Conservation (phyloP, 257 asterid species). For the Phtheirospermum japonicum region DNA sequence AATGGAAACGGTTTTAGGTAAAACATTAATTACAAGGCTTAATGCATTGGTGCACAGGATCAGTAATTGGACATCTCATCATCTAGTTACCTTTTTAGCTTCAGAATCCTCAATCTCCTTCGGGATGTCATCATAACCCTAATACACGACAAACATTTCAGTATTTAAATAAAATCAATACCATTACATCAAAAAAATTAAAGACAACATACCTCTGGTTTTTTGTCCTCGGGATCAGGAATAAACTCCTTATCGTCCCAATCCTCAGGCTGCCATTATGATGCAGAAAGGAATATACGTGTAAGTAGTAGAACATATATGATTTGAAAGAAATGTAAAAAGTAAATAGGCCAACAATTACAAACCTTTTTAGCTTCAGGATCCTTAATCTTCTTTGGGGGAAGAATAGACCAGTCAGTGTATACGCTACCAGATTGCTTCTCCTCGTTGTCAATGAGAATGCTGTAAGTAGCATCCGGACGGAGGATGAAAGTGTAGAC, state of each 20-base stretch:
- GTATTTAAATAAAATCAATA: background rate
- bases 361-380: slow-evolving; percentile 89
- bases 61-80: background rate
- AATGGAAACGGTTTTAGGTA: background rate
- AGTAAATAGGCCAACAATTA: background rate
- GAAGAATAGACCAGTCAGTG: slow-evolving; percentile 90
- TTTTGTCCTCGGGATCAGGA: slow-evolving; percentile 91
- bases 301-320: background rate
- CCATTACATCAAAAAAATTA: background rate
- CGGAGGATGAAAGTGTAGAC: slow-evolving; percentile 89
- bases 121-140: slow-evolving; percentile 96
- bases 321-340: background rate
- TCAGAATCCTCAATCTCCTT: slow-evolving; percentile 84
- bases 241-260: slow-evolving; percentile 97
- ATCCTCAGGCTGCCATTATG: slow-evolving; percentile 81
- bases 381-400: slow-evolving; percentile 85
- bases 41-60: slow-evolving; percentile 18
- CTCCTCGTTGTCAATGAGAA: slow-evolving; percentile 86
- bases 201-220: slow-evolving; percentile 69
- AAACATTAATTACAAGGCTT: slow-evolving; percentile 4
- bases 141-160: slow-evolving; percentile 4
- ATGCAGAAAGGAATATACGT: slow-evolving; percentile 15
- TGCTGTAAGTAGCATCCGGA: slow-evolving; percentile 95
- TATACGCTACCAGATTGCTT: slow-evolving; percentile 93
- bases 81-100: slow-evolving; percentile 73